Evolutionary conservation across 495 filamentous ascomycete genomes (phyloP), one percentile per base, ranked within the genome.

Genomic region (Penicillium turbatum): DNA sequence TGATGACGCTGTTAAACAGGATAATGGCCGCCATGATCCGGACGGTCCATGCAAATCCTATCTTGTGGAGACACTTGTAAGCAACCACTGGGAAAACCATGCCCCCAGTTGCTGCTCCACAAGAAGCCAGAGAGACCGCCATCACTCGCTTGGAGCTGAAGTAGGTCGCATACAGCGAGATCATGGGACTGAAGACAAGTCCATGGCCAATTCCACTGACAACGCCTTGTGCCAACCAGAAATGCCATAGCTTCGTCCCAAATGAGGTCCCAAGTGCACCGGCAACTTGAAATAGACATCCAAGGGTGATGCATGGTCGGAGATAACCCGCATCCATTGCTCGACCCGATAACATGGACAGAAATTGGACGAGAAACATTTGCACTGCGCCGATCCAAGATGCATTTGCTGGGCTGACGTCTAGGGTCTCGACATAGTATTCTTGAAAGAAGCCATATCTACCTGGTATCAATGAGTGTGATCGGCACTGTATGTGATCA

Each of bases 1-100:
- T 56, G 19, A 79, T 68, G 5, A 79, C 54, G 24, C 83, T 60
- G 10, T 71, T 72, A 0, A 56, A 73, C 0, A 88, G 56, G 54
- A 82, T 80, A 40, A 92, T 75, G 60, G 88, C 85, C 0, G 79
- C 88, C 48, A 90, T 72, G 1, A 78, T 69, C 30, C 88, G 74
- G 21, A 90, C 75, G 0, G 87, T 85, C 86, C 86, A 89, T 1
- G 73, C 64, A 65, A 90, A 92, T 19, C 88, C 88, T 16, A 86
- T 71, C 3, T 54, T 58, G 1, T 83, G 79, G 9, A 87, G 57
- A 12, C 92, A 69, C 49, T 79, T 71, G 30, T 82, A 72, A 11
- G 84, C 81, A 48, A 93, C 78, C 44, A 75, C 70, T 0, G 86
- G 84, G 58, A 86, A 88, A 1, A 92, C 57, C 17, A 91, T 64